Percentiles rank a stretch among this genome's conserved stretches.
Evolutionary conservation across 371 early-diverging fungal species (phyloP).

Genomic region (Mucor velutinosus): DNA sequence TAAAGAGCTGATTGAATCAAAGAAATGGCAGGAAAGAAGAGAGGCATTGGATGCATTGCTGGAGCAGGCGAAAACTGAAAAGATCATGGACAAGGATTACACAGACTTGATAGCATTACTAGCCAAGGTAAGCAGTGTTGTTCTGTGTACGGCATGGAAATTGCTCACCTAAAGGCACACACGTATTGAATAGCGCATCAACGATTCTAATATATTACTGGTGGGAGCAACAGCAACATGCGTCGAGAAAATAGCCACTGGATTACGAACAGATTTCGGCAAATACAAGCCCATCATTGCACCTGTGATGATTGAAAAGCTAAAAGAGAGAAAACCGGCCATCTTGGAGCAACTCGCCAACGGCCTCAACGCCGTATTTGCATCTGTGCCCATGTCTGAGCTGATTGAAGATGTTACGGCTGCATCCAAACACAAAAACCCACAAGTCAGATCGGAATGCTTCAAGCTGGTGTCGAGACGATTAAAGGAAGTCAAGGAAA

Average conservation of each 20-base stretch:
- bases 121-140: constrained; percentile 62
- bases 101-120: constrained; percentile 82
- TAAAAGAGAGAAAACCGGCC: constrained; percentile 92
- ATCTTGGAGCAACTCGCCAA: constrained; percentile 82
- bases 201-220: constrained; percentile 88
- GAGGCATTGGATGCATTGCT: constrained; percentile 84
- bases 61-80: constrained; percentile 71
- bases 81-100: constrained; percentile 78
- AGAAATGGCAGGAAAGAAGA: constrained; percentile 96
- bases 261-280: constrained; percentile 78
- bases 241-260: constrained; percentile 84
- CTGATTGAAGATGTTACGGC: constrained; percentile 73
- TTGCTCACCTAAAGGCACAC: not conserved
- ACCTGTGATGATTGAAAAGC: constrained; percentile 80
- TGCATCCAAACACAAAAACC: constrained; percentile 86
- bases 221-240: constrained; percentile 79
- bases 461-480: constrained; percentile 74
- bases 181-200: constrained; percentile 57
- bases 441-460: constrained; percentile 82
- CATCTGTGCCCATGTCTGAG: constrained; percentile 63
- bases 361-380: constrained; percentile 85
- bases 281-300: constrained; percentile 75
- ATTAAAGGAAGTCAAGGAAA: constrained; percentile 65
- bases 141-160: not conserved
- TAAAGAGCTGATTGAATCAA: constrained; percentile 72